Evolutionary conservation across 108 stramenopile genomes (phyloP), one percentile per base, ranked within the genome.

Genomic region (Conticribra weissflogii): DNA sequence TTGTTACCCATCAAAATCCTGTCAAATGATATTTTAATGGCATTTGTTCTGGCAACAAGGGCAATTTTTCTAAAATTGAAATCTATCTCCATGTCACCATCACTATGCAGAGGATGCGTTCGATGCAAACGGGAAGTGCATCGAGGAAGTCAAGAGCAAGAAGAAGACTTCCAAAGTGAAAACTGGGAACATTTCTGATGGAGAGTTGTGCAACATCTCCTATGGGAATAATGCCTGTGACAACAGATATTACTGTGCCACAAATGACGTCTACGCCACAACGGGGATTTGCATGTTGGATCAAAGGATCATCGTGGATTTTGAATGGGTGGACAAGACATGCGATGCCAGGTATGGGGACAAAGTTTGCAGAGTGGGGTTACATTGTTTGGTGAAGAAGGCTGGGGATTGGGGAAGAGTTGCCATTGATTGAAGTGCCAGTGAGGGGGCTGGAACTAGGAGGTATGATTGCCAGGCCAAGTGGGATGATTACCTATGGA

Each of bases 381-480:
- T 67, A 53, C 17, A 55, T 67, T 45, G 66, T 41, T 9, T 41
- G 36, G 36, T 41, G 5, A 41, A 44, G 18, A 34, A 51, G 5
- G 54, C 44, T 45, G 66, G 54, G 21, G 28, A 55, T 24, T 53
- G 28, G 23, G 32, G 53, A 55, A 51, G 48, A 23, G 4, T 3
- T n/a, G 33, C 25, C 36, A 21, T 53, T 46, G n/a, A 16, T 29
- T 24, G 36, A 24, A 16, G 4, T 56, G 7, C 21, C 45, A 54
- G 66, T 32, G 0, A 0, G 27, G 41, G 54, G 3, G 24, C 24
- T 45, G 54, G 54, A 1, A 50, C 64, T 34, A n/a, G 14, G 25
- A 23, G 64, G 51, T 2, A 22, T 9, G 15, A n/a, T 67, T 1
- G 22, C 17, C 1, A 45, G 66, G 66, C 12, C 36, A 9, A 41